Evolutionary conservation across 177 flowering plant genomes (phyloP), one percentile per base, ranked within the genome.

Genomic region (Vitis hybrid): DNA sequence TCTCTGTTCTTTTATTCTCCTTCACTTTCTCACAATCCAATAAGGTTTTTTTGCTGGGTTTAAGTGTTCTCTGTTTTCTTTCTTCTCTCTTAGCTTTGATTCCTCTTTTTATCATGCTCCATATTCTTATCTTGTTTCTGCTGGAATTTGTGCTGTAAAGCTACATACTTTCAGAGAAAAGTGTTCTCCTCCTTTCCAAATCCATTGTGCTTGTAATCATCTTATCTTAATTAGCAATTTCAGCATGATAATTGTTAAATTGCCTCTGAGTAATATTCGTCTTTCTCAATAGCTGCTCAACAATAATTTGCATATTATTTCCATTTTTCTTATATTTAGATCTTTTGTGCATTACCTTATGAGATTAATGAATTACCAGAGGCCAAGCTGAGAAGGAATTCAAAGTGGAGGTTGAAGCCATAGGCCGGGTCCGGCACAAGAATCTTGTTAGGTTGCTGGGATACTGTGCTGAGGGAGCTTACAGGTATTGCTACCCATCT

Each of bases 371-470:
- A 17, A 65, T 74, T 70, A 30, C 57, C 84, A 94, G 99, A 85
- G 99, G 98, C 72, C 99, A 94, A 81, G 99, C 99, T 15, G 98
- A 94, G 78, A 91, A 71, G 81, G 98, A 94, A 77, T 94, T 94
- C 62, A 90, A 86, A 77, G 98, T 88, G 60, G 99, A 94, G 81
- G 98, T 94, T 50, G 99, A 93, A 74, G 96, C 70, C 56, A 94
- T 94, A 79, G 99, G 99, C 18, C 98, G 99, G 72, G 99, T 91
- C 50, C 75, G 99, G 62, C 99, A 94, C 83, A 93, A 94, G 83
- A 94, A 94, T 82, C 87, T 94, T 62, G 99, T 94, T 13, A 83
- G 97, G 76, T 83, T 94, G 87, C 91, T 93, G 15, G 99, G 99
- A 57, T 94, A 93, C 80, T 94, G 99, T 77, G 96, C 90, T 34